These are phyloP conservation scores for Pichia paraexigua DNA, from an alignment of 805 yeast genomes.

Conservation along the genomic window DNA sequence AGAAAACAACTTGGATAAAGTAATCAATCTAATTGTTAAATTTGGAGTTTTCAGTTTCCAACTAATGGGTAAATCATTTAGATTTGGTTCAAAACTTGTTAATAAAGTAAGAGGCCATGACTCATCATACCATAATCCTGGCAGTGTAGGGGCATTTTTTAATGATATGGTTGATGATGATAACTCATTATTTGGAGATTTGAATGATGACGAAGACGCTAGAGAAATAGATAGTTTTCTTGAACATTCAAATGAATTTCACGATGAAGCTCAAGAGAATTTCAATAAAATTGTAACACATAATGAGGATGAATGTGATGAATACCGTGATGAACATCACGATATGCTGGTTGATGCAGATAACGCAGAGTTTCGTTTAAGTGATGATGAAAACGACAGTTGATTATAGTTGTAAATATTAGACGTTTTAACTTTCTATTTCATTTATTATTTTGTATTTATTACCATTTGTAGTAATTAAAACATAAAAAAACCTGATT, in stretches of 20 bases:
- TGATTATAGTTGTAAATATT: background rate
- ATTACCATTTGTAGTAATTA: no score
- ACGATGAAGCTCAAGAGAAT: constrained; percentile 10
- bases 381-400: constrained; percentile 10
- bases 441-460: background rate
- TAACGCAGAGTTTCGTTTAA: constrained; percentile 3
- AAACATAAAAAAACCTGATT: background rate
- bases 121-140: constrained; percentile 16
- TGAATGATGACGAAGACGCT: constrained; percentile 39
- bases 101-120: constrained; percentile 17
- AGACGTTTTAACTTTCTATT: background rate
- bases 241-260: constrained; percentile 24
- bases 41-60: constrained; percentile 39
- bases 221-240: constrained; percentile 37
- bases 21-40: constrained; percentile 50
- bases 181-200: constrained; percentile 27
- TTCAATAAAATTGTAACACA: constrained; percentile 2
- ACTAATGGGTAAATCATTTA: constrained; percentile 8
- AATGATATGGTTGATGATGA: constrained; percentile 27
- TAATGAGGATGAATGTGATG: constrained; percentile 4
- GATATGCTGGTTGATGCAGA: constrained; percentile 1
- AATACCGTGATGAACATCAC: background rate
- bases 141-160: constrained; percentile 21
- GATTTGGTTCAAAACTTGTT: background rate
- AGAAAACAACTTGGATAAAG: constrained; percentile 50